These are phyloP conservation scores for Austroboletus niveus DNA, from an alignment of 1,284 basidiomycete genomes.

Conservation along the genomic window DNA sequence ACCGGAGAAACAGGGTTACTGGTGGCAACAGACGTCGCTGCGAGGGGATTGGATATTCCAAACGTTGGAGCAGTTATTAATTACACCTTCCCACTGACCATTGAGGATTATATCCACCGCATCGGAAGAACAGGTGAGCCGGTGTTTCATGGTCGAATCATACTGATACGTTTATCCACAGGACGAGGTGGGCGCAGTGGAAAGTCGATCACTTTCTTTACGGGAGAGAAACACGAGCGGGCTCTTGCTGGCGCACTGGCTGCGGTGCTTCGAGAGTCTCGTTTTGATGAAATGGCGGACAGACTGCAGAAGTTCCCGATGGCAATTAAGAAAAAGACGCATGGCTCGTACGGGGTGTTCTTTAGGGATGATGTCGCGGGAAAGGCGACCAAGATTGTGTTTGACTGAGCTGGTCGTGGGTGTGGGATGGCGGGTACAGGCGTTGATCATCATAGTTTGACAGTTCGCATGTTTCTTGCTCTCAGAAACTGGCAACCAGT, in stretches of 20 bases:
- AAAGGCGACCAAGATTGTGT: conserved; percentile 88
- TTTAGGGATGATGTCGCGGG: conserved; percentile 78
- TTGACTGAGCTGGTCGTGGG: conserved; percentile 37
- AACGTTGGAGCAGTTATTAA: conserved; percentile 92
- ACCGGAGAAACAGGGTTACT: conserved; percentile 80
- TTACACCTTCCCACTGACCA: conserved; percentile 96
- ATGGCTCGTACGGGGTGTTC: conserved; percentile 82
- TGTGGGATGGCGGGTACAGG: conserved; percentile 8
- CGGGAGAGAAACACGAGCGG: conserved; percentile 82
- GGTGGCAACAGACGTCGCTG: conserved; percentile 98
- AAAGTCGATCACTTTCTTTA: conserved; percentile 97
- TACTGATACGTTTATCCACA: conserved; percentile 25
- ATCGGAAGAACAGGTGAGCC: conserved; percentile 86
- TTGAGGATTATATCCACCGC: conserved; percentile 96
- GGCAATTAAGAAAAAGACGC: conserved; percentile 96
- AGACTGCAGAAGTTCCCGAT: conserved; percentile 87
- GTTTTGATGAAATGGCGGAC: conserved; percentile 68
- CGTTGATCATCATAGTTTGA: conserved; percentile 2
- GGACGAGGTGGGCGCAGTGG: conserved; percentile 91
- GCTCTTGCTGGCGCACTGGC: conserved; percentile 94
- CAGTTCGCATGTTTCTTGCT: conserved; percentile 1
- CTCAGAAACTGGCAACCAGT: not conserved
- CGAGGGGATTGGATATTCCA: conserved; percentile 95
- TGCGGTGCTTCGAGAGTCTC: conserved; percentile 87
- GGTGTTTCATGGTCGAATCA: not conserved